A percentile compares a stretch with the other conserved stretches of the same genome.
These are phyloP conservation scores for Leucocoprinus sp. DNA, from an alignment of 768 basidiomycete species.

Conservation along the genomic window DNA sequence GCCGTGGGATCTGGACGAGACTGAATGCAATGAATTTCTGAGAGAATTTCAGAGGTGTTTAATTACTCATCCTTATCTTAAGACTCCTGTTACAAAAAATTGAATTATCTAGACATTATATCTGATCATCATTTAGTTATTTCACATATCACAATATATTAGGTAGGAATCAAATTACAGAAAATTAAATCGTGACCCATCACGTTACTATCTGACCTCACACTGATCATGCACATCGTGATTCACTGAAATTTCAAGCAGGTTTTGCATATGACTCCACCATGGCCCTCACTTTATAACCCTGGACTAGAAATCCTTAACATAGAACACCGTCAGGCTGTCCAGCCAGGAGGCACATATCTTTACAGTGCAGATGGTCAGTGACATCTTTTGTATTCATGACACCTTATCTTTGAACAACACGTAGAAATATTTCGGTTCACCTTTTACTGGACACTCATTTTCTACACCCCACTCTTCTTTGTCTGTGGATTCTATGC, in stretches of 20 bases:
- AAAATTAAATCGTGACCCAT: too few species aligned
- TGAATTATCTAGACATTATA: too few species aligned
- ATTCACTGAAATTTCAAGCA: neutral
- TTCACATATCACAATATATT: too few species aligned
- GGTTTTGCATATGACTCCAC: slow-evolving; percentile 16
- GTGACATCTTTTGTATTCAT: neutral
- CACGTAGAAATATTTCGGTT: slow-evolving; percentile 41
- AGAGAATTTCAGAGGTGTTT: too few species aligned
- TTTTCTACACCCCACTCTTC: slow-evolving; percentile 44
- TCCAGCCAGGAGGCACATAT: slow-evolving; percentile 35
- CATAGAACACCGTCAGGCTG: slow-evolving; percentile 30
- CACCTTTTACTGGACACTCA: slow-evolving; percentile 44
- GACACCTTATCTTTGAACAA: neutral
- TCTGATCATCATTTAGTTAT: too few species aligned
- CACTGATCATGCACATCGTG: neutral
- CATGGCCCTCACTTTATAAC: slow-evolving; percentile 46
- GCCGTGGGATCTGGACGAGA: too few species aligned
- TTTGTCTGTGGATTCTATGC: slow-evolving; percentile 40
- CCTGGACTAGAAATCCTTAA: slow-evolving; percentile 41
- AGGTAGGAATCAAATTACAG: neutral
- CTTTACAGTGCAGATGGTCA: slow-evolving; percentile 32
- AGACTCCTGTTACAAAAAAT: too few species aligned
- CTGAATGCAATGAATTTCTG: too few species aligned
- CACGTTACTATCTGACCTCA: slow-evolving; percentile 20
- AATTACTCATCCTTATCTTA: too few species aligned